Conservation (phyloP, 192 early-diverging fungal genomes). For the Gamsiella multidivaricata region DNA sequence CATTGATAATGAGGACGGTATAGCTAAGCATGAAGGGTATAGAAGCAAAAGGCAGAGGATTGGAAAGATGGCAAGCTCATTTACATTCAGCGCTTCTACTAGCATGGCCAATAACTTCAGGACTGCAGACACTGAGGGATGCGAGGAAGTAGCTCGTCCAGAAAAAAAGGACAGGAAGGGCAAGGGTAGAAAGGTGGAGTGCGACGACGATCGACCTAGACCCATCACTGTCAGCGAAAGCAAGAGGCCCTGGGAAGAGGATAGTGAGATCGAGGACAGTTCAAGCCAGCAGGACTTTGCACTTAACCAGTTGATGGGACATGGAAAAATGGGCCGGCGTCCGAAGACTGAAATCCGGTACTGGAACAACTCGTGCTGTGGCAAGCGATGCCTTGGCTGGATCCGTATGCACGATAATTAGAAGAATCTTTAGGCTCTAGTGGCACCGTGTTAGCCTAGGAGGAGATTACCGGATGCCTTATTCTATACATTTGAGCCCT, state of each 20-base stretch:
- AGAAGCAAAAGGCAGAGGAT: not conserved
- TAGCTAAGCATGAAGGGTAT: not conserved
- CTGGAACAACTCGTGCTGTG: slow-evolving; percentile 42
- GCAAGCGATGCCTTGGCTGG: slow-evolving; percentile 35
- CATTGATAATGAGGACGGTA: not conserved
- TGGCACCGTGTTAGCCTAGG: no score
- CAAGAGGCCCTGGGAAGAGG: not conserved
- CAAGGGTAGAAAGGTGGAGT: not conserved
- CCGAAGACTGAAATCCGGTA: slow-evolving; percentile 16
- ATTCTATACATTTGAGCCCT: no score
- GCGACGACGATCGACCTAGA: not conserved
- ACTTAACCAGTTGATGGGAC: not conserved
- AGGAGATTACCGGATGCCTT: no score
- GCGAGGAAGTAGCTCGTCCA: no score
- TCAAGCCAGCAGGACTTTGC: not conserved
- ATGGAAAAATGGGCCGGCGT: not conserved
- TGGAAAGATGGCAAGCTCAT: no score
- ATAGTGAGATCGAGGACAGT: not conserved
- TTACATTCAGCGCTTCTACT: no score
- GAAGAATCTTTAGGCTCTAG: no score
- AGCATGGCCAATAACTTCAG: no score
- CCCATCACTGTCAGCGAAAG: not conserved
- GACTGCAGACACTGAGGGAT: no score
- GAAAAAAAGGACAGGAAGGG: slow-evolving; percentile 3
- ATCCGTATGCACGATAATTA: slow-evolving; percentile 6